phyloP scores from a whole-genome alignment of 495 filamentous ascomycete species.

The Lepraria neglecta region DNA sequence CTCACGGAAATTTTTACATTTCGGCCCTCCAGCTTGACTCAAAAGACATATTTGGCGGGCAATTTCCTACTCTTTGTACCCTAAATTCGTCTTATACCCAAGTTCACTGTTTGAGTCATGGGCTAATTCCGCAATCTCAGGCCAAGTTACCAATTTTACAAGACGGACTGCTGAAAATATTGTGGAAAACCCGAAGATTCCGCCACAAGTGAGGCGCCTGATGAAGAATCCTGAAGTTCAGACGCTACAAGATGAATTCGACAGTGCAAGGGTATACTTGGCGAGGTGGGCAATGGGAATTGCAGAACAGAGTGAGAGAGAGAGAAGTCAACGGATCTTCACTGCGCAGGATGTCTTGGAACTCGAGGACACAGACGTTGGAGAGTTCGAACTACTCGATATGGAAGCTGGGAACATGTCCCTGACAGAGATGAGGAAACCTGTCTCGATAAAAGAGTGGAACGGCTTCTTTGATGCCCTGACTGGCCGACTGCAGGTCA shows the following conservation, averaged over 20 bases:
- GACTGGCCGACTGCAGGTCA: constrained; percentile 68
- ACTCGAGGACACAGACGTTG: constrained; percentile 87
- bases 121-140: not conserved
- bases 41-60: too few species aligned
- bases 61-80: too few species aligned
- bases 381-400: constrained; percentile 92
- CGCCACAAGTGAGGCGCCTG: constrained; percentile 76
- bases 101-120: not conserved
- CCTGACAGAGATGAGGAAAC: constrained; percentile 66
- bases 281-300: constrained; percentile 98
- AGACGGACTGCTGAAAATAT: constrained; percentile 86
- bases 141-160: constrained; percentile 92
- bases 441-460: constrained; percentile 80
- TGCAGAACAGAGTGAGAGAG: constrained; percentile 87
- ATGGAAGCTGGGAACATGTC: constrained; percentile 64
- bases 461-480: constrained; percentile 69
- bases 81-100: not conserved
- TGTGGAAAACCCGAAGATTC: constrained; percentile 78
- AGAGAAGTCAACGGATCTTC: constrained; percentile 79
- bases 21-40: not conserved
- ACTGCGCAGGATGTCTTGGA: constrained; percentile 88
- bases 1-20: not conserved
- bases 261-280: constrained; percentile 87
- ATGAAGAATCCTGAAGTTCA: constrained; percentile 92
- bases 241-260: constrained; percentile 91